These are phyloP conservation scores for Daldinia decipiens DNA, from an alignment of 495 filamentous ascomycete genomes.

Conservation along the genomic window DNA sequence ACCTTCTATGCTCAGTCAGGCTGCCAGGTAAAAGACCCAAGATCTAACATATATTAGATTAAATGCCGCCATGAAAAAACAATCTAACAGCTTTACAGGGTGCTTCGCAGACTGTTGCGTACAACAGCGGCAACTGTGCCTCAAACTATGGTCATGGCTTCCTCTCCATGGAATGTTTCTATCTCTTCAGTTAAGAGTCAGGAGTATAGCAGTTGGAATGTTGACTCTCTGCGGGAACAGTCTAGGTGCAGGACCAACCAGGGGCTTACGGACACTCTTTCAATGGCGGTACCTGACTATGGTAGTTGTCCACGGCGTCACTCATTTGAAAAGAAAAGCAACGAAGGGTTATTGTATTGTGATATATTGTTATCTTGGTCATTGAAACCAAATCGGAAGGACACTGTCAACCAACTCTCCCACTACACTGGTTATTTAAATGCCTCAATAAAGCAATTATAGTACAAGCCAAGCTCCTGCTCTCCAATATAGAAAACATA, in stretches of 20 bases:
- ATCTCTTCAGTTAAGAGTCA: neutral
- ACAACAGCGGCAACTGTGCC: conserved; percentile 1
- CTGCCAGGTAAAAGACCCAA: neutral
- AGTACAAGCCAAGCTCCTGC: neutral
- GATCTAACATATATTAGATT: neutral
- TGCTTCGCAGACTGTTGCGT: conserved; percentile 3
- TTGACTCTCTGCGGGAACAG: neutral
- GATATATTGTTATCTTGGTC: neutral
- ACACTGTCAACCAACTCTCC: neutral
- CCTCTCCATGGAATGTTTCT: conserved; percentile 7
- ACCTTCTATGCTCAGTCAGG: conserved; percentile 9
- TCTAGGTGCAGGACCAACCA: neutral
- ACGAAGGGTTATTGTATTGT: neutral
- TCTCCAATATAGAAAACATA: neutral
- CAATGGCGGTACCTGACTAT: neutral
- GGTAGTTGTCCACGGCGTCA: neutral
- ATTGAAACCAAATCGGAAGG: neutral
- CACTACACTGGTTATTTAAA: neutral
- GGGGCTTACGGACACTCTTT: neutral
- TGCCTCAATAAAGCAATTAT: neutral
- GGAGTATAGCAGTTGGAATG: neutral
- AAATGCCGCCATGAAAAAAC: neutral
- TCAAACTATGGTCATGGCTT: conserved; percentile 8
- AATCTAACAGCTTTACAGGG: neutral
- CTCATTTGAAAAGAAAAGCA: neutral